These are phyloP conservation scores for Aphanomyces cochlioides DNA, from an alignment of 352 stramenopile species.

Conservation along the genomic window DNA sequence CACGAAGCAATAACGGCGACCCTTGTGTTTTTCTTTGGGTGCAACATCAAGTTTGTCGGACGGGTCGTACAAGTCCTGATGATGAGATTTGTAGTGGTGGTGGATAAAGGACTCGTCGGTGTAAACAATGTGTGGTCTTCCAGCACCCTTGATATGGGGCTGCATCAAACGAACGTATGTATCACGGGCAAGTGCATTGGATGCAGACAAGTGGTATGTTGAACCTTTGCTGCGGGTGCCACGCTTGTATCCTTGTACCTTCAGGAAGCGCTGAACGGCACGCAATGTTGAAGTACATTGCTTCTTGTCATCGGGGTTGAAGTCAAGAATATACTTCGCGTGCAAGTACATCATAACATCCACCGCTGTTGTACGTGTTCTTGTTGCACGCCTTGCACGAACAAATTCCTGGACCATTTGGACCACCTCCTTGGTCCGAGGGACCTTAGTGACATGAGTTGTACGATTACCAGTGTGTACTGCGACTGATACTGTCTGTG, in stretches of 20 bases:
- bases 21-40: slow-evolving; percentile 17
- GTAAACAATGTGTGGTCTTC: slow-evolving; percentile 12
- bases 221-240: not conserved
- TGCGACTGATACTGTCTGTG: not conserved
- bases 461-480: not conserved
- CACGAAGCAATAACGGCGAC: slow-evolving; percentile 20
- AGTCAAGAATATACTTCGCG: not conserved
- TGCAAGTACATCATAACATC: slow-evolving; percentile 24
- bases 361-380: not conserved
- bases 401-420: slow-evolving; percentile 12
- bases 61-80: slow-evolving; percentile 7
- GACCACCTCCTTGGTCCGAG: not conserved
- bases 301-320: slow-evolving; percentile 5
- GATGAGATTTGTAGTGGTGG: too few relatives aligned
- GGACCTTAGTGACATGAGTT: not conserved
- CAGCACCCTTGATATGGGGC: not conserved
- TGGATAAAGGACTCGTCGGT: not conserved
- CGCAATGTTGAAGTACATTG: not conserved
- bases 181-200: slow-evolving; percentile 3
- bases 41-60: slow-evolving; percentile 1
- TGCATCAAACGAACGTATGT: slow-evolving; percentile 2
- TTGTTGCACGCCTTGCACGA: not conserved
- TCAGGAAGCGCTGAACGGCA: not conserved
- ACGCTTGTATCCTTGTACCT: slow-evolving; percentile 9
- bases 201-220: slow-evolving; percentile 14